Evolutionary conservation across 2,329 filamentous ascomycete genomes (phyloP), one percentile per base, ranked within the genome.

Genomic region (Alternaria rosae): DNA sequence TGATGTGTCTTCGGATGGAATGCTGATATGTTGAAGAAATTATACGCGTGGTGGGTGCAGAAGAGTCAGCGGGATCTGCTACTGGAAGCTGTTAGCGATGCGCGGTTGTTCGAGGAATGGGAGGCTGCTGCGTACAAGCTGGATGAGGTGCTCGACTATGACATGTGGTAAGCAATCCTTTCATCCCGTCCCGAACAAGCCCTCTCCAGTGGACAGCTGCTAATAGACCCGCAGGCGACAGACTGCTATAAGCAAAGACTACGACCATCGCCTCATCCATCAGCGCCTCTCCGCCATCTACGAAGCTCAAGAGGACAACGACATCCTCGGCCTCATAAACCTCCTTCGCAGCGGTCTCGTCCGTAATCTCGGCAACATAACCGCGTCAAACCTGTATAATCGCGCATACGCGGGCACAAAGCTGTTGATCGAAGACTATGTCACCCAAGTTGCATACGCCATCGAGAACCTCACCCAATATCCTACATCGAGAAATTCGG

Each of bases 351-450:
- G 92, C 13, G 93, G 87, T 11, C 80, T 88, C 35, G 84, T 97
- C 28, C 89, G 94, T 35, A 97, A 97, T 73, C 83, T 97, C n/a
- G 94, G 93, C 60, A 96, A 97, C 76, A 96, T 97, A 70, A 92
- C 92, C 1, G 87, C 90, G 2, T 88, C 92, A 3, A 89, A 89
- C 65, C 84, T 97, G 1, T 97, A 93, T 81, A 94, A 94, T 71
- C 87, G 90, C 60, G 91, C 92, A 12, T 95, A 95, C 75, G 91
- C 91, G 1, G 94, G 94, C 15, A 97, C 94, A 1, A 97, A 97
- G 77, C 87, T 92, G 55, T 82, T 97, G 50, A 96, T 97, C 64
- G 93, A 97, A 75, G 92, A 96, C 78, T 97, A 97, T 75, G 90
- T 97, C 64, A 89, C 90, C 1, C 89, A 94, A 74, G 90, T 97